These are phyloP conservation scores for Solanum ahanhuiri DNA, from an alignment of 257 asterid species.

Conservation along the genomic window DNA sequence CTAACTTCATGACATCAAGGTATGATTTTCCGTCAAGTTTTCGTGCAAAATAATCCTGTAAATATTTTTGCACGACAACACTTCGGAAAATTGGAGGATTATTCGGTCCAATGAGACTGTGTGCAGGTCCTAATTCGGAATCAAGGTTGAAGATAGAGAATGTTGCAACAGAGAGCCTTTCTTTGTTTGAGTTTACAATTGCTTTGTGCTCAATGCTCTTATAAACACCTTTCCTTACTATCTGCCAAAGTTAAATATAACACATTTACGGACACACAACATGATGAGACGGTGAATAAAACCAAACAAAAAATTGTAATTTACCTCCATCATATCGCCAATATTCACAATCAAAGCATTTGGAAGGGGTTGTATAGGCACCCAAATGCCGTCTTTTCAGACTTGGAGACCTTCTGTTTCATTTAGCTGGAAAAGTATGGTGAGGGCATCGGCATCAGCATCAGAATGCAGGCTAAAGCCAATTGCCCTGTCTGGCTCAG, in stretches of 20 bases:
- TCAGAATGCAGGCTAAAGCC: constrained; percentile 45
- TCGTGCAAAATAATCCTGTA: constrained; percentile 30
- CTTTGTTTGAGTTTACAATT: constrained; percentile 25
- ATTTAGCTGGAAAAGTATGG: constrained; percentile 19
- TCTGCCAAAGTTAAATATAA: constrained; percentile 10
- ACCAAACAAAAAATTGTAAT: no score
- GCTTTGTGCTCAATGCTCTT: constrained; percentile 47
- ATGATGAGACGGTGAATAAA: no score
- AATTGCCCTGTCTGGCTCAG: constrained; percentile 29
- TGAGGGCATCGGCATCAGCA: constrained; percentile 41
- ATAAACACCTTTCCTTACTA: constrained; percentile 39
- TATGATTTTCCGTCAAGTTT: constrained; percentile 33
- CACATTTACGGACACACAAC: background rate
- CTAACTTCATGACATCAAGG: constrained; percentile 32
- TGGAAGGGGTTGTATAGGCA: constrained; percentile 26
- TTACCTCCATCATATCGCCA: constrained; percentile 52
- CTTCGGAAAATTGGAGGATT: constrained; percentile 28
- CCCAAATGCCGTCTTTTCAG: constrained; percentile 34
- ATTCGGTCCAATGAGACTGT: constrained; percentile 22
- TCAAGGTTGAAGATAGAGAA: constrained; percentile 27
- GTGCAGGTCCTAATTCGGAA: constrained; percentile 38
- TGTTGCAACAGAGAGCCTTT: constrained; percentile 45
- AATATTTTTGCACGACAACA: constrained; percentile 11
- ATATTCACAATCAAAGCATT: constrained; percentile 38
- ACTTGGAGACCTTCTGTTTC: constrained; percentile 14